Base-by-base conservation (phyloP, 768 basidiomycete species). In the Tricholoma bakamatsutake region DNA sequence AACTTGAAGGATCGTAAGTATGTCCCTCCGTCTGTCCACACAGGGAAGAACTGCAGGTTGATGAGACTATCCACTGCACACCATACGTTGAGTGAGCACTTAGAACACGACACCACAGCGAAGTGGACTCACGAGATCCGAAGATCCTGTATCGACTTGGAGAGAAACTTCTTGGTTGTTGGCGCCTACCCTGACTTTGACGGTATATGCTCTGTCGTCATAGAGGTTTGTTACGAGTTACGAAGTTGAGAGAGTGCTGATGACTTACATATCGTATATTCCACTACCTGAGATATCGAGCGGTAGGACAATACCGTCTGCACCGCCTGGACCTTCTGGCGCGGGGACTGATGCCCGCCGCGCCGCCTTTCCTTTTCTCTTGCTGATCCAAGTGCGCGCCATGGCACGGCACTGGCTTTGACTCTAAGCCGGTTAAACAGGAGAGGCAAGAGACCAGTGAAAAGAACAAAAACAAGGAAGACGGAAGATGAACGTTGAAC, bases 111-210 rank as follows among this genome's bases (percentile, higher is more conserved):
- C 9, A 27, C 24, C 17, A 43, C 37, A n/a, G 9, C 46, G 39
- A 30, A 58, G 51, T 31, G 54, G 37, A 73, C 81, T 61, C 56
- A 90, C 88, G 24, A 90, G 74, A 70, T 93, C 90, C 0, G 88
- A 88, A 0, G 90, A 91, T 28, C 90, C 90, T 0, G 87, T 89
- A 62, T 93, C 90, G 35, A 92, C 78, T 64, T 90, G 88, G 2
- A 91, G 69, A 5, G 79, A 82, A 21, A 87, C 69, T 21, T 75
- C 76, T 54, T 86, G 78, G 31, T 64, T 64, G 8, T 65, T 68
- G 6, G 67, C 52, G 10, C 89, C 88, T 21, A 89, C 72, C 17
- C 63, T 68, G 4, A 87, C 71, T 3, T 82, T 74, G n/a, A 88
- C 67, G 2, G 83, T 83, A 65, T 91, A 90, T 4, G 80, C 76